Evolutionary conservation across 805 yeast species (phyloP), one percentile per base, ranked within the genome.

Genomic region (Saccharomycopsis capsularis): DNA sequence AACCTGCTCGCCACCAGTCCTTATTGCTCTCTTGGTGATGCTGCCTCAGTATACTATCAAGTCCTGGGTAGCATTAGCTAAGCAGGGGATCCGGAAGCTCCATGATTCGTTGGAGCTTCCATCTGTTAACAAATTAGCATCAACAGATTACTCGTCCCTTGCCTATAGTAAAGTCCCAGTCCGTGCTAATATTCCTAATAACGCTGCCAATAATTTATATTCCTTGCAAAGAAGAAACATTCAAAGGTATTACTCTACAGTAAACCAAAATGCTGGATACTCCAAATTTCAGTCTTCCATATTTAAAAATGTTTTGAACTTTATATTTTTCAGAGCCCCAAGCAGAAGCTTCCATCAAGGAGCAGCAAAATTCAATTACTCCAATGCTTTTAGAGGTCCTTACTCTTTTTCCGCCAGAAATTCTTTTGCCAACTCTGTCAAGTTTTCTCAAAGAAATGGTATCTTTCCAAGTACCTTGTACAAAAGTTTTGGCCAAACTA

Each of bases 401-500:
- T n/a, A n/a, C n/a, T 5, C 15, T 18, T 16, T 16, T 16, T 9
- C 19, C 7, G 7, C 13, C 19, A 13, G 19, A 13, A 9, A 6
- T 11, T 9, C 38, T 11, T 9, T 11, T 13, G 38, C 38, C 18
- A 29, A 22, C 18, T 7, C 44, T 6, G 21, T 41, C 18, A 42
- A 19, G 39, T 40, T 40, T 27, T n/a, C 42, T 13, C 38, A 34
- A 6, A 40, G 39, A 34, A 42, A 44, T 13, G 63, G 66, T 5
- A 29, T 43, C 19, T 62, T 62, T 38, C 66, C 66, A 6, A 54
- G 57, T 22, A 59, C 64, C 2, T 55, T 69, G 21, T 70, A 68
- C 48, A 58, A 62, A 25, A 60, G 67, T 50, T 70, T 70, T 50
- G 57, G 62, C 4, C 58, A 59, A 41, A 64, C 67, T 22, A 66